Evolutionary conservation across 805 yeast species (phyloP), one percentile per base, ranked within the genome.

Genomic region (Starmerella apis): DNA sequence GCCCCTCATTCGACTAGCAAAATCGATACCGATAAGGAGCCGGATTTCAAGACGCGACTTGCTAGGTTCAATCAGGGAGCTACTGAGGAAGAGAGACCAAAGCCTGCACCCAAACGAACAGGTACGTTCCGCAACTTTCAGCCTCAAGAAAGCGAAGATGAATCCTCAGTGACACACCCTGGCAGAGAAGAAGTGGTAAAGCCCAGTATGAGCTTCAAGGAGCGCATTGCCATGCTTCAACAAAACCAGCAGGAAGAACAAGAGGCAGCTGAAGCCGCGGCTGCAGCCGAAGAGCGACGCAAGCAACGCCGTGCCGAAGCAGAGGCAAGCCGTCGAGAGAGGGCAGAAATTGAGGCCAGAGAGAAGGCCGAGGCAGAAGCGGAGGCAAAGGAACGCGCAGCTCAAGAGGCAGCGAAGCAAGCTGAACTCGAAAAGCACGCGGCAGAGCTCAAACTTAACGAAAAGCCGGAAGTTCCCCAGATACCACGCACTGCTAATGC

Each of bases 191-290:
- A 41, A 30, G 43, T 38, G 2, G 81, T 74, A 28, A 77, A 74
- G 30, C 95, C 95, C 8, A 80, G 83, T 57, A 67, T 87, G 70
- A 81, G 94, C 50, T 70, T 90, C 59, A 83, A 83, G 62, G 96
- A 92, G 59, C 75, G 97, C 56, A 86, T 90, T 62, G 86, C 86
- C 4, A 60, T 85, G 60, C 71, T 90, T 46, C 95, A 88, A 63
- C 77, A 85, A 61, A 95, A 86, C 62, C 77, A 76, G 52, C 83
- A 83, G 61, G 94, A 86, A 59, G 84, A 81, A 19, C 90, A 81
- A 53, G 70, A 78, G 50, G 60, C 58, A 2, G 88, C 78, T 56
- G 81, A 79, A 3, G 57, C 50, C 1, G 57, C 50, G 14, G 43
- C 33, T 8, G 55, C 49, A 11, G 77, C 81, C 7, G 56, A 73